Evolutionary conservation across 2,329 filamentous ascomycete species (phyloP), one percentile per base, ranked within the genome.

Genomic region (Pseudohalonectria lignicola): DNA sequence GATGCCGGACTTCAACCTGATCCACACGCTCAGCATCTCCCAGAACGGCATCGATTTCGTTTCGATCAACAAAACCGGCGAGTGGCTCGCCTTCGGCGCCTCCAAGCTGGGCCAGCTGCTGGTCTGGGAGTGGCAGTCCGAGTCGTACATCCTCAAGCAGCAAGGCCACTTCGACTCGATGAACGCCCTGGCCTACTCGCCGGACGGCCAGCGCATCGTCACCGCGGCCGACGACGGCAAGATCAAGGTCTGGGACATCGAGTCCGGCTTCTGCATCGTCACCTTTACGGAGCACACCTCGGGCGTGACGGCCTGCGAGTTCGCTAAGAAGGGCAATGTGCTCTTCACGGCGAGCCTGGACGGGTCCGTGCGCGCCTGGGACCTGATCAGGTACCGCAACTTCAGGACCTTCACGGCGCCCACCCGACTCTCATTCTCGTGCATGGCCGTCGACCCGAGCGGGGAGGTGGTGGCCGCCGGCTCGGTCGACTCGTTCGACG

Each of bases 41-140:
- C 88, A 96, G 58, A 94, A 92, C 51, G 85, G 93, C 48, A 95
- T 98, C 44, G 90, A 96, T 54, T 87, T 84, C 51, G 86, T 96
- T 40, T 86, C 87, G 1, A 86, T 95, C 53, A 98, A 96, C 63
- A 83, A 85, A 56, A 85, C 82, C 23, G 92, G 92, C 37, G 90
- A 96, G 63, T 98, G 92, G 92, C 66, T 98, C 17, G 93, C 93
- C 0, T 95, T 98, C 57, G 92, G 90, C 12, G 92, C 93, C 1
- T 94, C 92, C 2, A 93, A 93, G 51, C 71, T 94, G 5, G 93
- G 93, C 1, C 92, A 98, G 55, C 69, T 98, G n/a, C 66, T 98
- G 4, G 92, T 98, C 4, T 98, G 92, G 92, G 92, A 98, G 58
- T 98, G 93, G 88, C 90, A 96, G 56, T 98, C 92, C 0, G 93